phyloP scores from a whole-genome alignment of 768 basidiomycete species.

The Leccinum ochraceum region DNA sequence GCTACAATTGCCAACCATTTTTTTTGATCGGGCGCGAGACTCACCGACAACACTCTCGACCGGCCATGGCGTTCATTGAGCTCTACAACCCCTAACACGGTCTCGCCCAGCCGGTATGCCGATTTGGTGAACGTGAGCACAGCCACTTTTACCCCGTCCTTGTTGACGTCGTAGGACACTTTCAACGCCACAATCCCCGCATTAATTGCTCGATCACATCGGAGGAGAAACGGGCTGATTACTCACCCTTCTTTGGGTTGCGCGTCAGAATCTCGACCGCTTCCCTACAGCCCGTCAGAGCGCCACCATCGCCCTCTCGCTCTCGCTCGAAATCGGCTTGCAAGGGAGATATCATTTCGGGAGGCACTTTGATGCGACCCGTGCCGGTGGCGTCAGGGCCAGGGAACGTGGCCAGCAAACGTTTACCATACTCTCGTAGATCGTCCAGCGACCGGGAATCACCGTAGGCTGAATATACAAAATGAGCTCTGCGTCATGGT shows the following conservation, averaged over 20 bases:
- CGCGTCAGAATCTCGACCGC: constrained; percentile 91
- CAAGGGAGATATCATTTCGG: constrained; percentile 26
- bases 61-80: constrained; percentile 72
- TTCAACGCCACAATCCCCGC: background rate
- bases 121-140: constrained; percentile 90
- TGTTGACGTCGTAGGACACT: constrained; percentile 96
- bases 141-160: constrained; percentile 88
- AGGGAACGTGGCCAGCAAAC: constrained; percentile 49
- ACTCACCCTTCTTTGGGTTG: constrained; percentile 83
- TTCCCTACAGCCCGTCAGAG: constrained; percentile 64
- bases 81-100: constrained; percentile 85
- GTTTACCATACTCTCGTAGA: constrained; percentile 53
- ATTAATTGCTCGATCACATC: background rate
- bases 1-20: background rate
- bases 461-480: constrained; percentile 14
- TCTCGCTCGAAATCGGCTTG: constrained; percentile 30
- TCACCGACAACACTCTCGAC: constrained; percentile 81
- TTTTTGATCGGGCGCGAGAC: constrained; percentile 17
- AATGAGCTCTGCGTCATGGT: constrained; percentile 3
- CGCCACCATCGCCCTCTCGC: constrained; percentile 45
- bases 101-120: constrained; percentile 90
- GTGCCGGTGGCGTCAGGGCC: constrained; percentile 30
- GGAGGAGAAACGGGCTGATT: background rate
- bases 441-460: constrained; percentile 40
- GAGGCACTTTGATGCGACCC: constrained; percentile 26